Conservation (phyloP, 164 flowering plant species). For the Sextonia rubra region DNA sequence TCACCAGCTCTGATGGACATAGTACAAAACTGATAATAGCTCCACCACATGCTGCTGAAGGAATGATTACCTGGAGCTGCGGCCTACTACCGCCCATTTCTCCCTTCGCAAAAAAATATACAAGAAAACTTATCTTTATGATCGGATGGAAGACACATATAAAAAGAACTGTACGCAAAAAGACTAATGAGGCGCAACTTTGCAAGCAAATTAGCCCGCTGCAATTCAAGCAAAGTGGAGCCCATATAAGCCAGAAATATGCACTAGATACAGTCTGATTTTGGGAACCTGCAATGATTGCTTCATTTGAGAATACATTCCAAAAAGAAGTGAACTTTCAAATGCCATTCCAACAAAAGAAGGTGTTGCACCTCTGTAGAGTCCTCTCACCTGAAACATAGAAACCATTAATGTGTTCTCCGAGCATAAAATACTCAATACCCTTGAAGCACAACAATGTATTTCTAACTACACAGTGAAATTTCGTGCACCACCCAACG, state of each 20-base stretch:
- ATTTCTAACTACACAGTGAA: background rate
- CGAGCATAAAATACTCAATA: background rate
- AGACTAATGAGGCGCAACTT: background rate
- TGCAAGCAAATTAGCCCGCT: background rate
- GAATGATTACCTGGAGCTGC: constrained; percentile 56
- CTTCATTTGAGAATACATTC: constrained; percentile 84
- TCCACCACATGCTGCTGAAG: constrained; percentile 80
- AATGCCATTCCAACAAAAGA: constrained; percentile 89
- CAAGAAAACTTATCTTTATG: background rate
- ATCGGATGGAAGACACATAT: background rate
- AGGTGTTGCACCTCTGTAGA: constrained; percentile 91
- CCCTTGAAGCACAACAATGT: background rate
- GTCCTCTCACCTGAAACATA: constrained; percentile 74
- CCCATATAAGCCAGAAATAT: background rate
- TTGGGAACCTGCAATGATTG: constrained; percentile 62
- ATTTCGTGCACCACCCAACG: background rate
- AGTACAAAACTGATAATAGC: constrained; percentile 74
- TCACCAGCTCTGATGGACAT: constrained; percentile 87
- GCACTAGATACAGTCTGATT: background rate
- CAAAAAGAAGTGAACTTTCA: constrained; percentile 88
- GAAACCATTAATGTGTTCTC: background rate
- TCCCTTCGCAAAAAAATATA: constrained; percentile 36
- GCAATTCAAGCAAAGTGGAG: background rate
- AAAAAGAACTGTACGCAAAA: background rate
- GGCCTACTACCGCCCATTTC: constrained; percentile 44